Base-by-base conservation (phyloP, 805 yeast species). In the Lachancea quebecensis region DNA sequence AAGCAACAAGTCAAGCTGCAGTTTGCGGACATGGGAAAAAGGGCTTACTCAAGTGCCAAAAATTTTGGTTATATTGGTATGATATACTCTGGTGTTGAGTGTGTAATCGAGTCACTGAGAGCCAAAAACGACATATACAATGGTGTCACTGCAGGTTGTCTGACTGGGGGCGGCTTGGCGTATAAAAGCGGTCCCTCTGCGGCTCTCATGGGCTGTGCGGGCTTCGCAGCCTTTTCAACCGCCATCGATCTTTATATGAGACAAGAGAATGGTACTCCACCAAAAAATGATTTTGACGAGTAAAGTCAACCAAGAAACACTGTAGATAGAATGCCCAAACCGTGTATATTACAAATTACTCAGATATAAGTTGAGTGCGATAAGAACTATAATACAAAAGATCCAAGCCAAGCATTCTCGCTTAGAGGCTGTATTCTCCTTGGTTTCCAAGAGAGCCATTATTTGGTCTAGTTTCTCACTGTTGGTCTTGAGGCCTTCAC, bases 81-180 rank as follows among this genome's bases (percentile, higher is more conserved):
- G 72, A 82, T 91, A 27, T 90, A 84, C 64, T 77, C 95, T 6
- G 97, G 96, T 37, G 91, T 89, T 2, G 98, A 90, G 61, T 90
- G 98, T 70, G 75, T 81, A 38, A 78, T 90, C 41, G 97, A 90
- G 64, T 79, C 93, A 27, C 57, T 79, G 42, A 74, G 98, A 56
- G 97, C 95, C 1, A 89, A 86, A 58, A 89, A 85, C 58, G 99
- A 93, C 65, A 77, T 91, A 10, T 88, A 82, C 68, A 93, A 93
- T 62, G 96, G 97, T 38, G 79, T 87, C 2, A 74, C 79, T 37
- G 98, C 98, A 3, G 99, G 99, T 2, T 93, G 97, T 67, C 71
- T 91, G 32, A 93, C 99, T 1, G 99, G 99, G 37, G 99, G 96
- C 30, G 97, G 96, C 0, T 74, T 93, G 42, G 95, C 97, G 1